Base-by-base conservation (phyloP, 345 rosid species). In the Salix exigua region DNA sequence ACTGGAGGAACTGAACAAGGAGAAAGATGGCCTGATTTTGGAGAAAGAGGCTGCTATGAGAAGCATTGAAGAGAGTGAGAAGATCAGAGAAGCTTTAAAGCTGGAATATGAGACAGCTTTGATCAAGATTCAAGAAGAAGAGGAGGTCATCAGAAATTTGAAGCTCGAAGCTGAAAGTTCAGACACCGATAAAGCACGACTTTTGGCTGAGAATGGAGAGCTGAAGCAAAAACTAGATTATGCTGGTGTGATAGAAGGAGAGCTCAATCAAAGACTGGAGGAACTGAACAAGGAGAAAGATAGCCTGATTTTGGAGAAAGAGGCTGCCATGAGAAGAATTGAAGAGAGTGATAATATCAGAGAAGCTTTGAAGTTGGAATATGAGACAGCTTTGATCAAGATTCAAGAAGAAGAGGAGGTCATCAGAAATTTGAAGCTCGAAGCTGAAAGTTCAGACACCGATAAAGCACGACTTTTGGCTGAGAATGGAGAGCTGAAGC, bases 91-190 rank as follows among this genome's bases (percentile, higher is more conserved):
- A 70, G 87, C 85, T 65, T 80, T 88, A 46, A 78, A 78, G 73
- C 79, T 87, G 63, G 91, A 89, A 71, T 79, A 88, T 77, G 80
- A 75, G 73, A 66, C 84, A 70, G 86, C 92, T 83, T 76, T 85
- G 81, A 73, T 73, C 86, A 88, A 87, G 85, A 73, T 85, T 40
- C 84, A 84, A 78, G 94, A 87, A 69, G 79, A 86, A 42, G 93
- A 89, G 68, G 91, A 80, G 63, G 78, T 75, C 61, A 72, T 71
- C 77, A 70, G 58, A 62, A 85, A 77, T 75, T 73, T 92, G 88
- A 91, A 88, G 86, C 85, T 83, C 73, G 91, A 90, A 81, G 82
- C 51, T 72, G 89, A 87, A 81, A 87, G 66, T 71, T 80, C 86
- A 75, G 81, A 79, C 65, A 82, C 46, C 31, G 92, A 89, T 75